phyloP scores from a whole-genome alignment of 23 red algal genomes.

The Pyropia haitanensis region DNA sequence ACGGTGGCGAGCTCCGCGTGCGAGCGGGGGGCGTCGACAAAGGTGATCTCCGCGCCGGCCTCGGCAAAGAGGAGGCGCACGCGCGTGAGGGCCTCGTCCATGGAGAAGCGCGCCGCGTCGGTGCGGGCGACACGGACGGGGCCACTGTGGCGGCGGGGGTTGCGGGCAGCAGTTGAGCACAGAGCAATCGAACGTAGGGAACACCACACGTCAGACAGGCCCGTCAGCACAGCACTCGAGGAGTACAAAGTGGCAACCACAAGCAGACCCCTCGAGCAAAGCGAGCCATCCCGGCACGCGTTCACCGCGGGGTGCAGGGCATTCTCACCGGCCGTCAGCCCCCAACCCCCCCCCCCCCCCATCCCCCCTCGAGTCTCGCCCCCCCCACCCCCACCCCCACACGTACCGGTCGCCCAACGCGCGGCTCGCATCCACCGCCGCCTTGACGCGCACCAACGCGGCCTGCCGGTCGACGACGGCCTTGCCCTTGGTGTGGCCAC shows the following conservation, averaged over 20 bases:
- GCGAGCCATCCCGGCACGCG: too few relatives aligned
- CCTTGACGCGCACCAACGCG: conserved; percentile 65
- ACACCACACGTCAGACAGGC: too few relatives aligned
- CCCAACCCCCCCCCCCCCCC: too few relatives aligned
- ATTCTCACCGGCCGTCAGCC: too few relatives aligned
- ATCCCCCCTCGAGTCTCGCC: not conserved
- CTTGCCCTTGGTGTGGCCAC: conserved; percentile 91
- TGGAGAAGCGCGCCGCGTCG: conserved; percentile 35
- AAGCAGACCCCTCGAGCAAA: too few relatives aligned
- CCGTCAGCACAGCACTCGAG: too few relatives aligned
- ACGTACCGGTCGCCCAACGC: conserved; percentile 3
- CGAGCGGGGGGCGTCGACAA: conserved; percentile 81
- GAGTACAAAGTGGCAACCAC: too few relatives aligned
- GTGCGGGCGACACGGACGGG: conserved; percentile 70
- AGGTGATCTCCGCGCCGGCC: conserved; percentile 76
- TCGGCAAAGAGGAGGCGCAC: conserved; percentile 53
- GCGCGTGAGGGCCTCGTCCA: conserved; percentile 79
- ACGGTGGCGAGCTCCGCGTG: conserved; percentile 41
- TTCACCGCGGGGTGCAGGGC: too few relatives aligned
- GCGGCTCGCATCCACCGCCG: conserved; percentile 82
- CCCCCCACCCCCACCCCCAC: not conserved
- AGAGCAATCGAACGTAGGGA: too few relatives aligned
- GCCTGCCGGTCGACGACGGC: conserved; percentile 69
- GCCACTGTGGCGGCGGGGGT: conserved; percentile 8
- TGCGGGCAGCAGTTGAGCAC: too few relatives aligned